Percentiles rank a stretch among this genome's conserved stretches.
These are phyloP conservation scores for Mallotus repandus DNA, from an alignment of 441 rosid species.

Conservation along the genomic window DNA sequence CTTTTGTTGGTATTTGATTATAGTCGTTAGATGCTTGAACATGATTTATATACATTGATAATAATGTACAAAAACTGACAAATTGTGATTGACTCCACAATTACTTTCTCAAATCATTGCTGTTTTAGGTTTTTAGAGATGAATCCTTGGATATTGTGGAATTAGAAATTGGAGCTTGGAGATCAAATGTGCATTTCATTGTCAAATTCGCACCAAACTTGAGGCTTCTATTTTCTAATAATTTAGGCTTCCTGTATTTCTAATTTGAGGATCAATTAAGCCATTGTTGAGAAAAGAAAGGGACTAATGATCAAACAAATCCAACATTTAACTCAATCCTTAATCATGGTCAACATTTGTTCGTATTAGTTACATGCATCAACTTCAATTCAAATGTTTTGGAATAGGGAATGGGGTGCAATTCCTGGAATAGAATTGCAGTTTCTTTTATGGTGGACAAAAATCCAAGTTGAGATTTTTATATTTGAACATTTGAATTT, in stretches of 20 bases:
- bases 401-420: too few relatives aligned
- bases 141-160: too few relatives aligned
- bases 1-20: neutral
- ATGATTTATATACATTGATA: neutral
- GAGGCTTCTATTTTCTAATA: neutral
- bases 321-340: neutral
- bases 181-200: too few relatives aligned
- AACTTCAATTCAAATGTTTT: neutral
- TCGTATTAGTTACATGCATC: neutral
- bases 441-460: too few relatives aligned
- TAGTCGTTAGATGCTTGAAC: neutral
- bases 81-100: too few relatives aligned
- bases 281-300: neutral
- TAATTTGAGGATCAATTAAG: neutral
- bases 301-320: neutral
- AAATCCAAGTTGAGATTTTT: too few relatives aligned
- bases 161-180: too few relatives aligned
- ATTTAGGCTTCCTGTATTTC: neutral
- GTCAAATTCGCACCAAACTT: too few relatives aligned
- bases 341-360: neutral
- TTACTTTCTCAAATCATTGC: neutral
- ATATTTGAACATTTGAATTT: neutral
- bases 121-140: neutral
- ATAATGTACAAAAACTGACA: neutral
- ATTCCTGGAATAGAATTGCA: too few relatives aligned